Evolutionary conservation across 257 asterid species (phyloP).

Genomic region (Solanum megistacrolobum): DNA sequence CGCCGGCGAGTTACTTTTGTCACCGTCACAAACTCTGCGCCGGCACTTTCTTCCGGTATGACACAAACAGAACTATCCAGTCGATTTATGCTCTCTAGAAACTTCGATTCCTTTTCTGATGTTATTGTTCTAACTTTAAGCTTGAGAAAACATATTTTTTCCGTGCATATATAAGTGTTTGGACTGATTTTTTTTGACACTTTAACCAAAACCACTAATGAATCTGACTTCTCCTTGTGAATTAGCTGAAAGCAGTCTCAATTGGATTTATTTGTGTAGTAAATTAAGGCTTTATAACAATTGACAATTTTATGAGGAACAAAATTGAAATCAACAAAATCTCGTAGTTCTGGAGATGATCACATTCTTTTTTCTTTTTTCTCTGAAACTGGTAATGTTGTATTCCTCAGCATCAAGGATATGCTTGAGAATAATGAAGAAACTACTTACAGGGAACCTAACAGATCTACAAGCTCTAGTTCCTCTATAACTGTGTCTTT

Average conservation of each 20-base stretch:
- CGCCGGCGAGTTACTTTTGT: background rate
- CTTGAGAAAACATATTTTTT: background rate
- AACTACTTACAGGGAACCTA: background rate
- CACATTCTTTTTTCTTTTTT: background rate
- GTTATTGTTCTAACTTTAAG: background rate
- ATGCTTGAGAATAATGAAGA: background rate
- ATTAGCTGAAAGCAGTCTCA: background rate
- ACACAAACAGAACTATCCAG: background rate
- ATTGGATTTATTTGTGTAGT: background rate
- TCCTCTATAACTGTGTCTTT: background rate
- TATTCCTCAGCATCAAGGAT: background rate
- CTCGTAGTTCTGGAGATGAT: background rate
- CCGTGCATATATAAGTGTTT: background rate
- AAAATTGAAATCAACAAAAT: background rate
- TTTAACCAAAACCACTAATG: background rate
- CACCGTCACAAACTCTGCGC: background rate
- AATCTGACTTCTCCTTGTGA: background rate
- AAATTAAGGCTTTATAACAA: background rate
- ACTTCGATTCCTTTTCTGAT: background rate
- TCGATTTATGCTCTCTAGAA: background rate
- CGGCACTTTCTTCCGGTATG: background rate
- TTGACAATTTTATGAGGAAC: background rate
- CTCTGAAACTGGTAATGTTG: background rate
- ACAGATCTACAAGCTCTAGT: background rate
- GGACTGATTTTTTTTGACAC: background rate